Percentiles rank a stretch among this genome's conserved stretches.
phyloP scores from a whole-genome alignment of 2,329 filamentous ascomycete genomes.

The Sclerotiophoma versabilis region DNA sequence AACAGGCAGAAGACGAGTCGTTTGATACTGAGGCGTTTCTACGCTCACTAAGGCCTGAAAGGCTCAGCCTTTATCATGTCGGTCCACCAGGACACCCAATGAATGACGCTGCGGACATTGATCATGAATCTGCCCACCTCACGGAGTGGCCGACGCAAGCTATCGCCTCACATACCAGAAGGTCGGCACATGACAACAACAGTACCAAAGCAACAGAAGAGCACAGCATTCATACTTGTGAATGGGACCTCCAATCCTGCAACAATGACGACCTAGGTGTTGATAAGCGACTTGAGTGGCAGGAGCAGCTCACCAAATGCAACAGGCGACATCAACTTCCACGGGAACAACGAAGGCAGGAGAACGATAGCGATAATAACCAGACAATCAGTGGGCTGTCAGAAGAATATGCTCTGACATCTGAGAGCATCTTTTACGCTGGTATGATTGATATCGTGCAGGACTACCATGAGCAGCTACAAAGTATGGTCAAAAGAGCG shows the following conservation, averaged over 20 bases:
- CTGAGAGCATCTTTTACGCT: slow-evolving; percentile 4
- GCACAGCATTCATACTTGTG: background rate
- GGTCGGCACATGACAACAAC: background rate
- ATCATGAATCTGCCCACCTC: background rate
- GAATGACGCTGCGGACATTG: background rate
- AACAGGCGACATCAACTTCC: background rate
- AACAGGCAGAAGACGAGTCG: background rate
- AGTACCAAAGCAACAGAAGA: background rate
- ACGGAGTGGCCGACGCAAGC: background rate
- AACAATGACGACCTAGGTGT: background rate
- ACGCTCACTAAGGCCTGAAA: slow-evolving; percentile 1
- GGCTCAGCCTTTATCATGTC: slow-evolving; percentile 2
- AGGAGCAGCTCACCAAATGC: background rate
- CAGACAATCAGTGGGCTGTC: background rate
- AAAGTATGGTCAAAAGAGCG: background rate
- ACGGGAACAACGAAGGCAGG: background rate
- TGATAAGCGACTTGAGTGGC: background rate
- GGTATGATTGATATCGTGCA: background rate
- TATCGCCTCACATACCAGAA: no score
- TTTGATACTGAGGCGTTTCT: slow-evolving; percentile 6
- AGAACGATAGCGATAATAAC: background rate
- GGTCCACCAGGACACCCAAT: background rate
- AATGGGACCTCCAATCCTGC: slow-evolving; percentile 3
- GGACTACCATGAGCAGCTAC: slow-evolving; percentile 3
- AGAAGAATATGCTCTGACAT: background rate